Evolutionary conservation across 2,329 filamentous ascomycete species (phyloP).

Genomic region (Cytospora chrysosperma): DNA sequence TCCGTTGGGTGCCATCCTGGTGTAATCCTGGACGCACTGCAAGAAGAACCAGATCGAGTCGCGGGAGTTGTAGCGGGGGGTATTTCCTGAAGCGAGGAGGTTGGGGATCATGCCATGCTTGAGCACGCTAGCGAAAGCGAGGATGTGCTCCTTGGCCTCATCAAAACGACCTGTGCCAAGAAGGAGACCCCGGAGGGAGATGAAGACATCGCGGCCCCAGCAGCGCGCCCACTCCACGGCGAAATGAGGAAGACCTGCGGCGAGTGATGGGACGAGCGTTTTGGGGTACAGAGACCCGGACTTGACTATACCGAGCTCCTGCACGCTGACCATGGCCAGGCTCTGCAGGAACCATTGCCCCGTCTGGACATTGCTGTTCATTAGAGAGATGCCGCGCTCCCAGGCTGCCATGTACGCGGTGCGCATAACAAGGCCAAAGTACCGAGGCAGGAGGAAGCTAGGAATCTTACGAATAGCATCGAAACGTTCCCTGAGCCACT

Average conservation of each 20-base stretch:
- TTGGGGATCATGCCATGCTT: slow-evolving; percentile 99
- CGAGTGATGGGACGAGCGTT: slow-evolving; percentile 80
- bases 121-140: slow-evolving; percentile 90
- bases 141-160: slow-evolving; percentile 90
- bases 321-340: slow-evolving; percentile 86
- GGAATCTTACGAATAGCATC: slow-evolving; percentile 83
- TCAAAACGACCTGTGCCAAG: slow-evolving; percentile 84
- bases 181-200: slow-evolving; percentile 87
- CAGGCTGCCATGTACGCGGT: slow-evolving; percentile 84
- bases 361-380: slow-evolving; percentile 72
- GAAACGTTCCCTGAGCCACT: slow-evolving; percentile 82
- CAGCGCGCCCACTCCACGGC: slow-evolving; percentile 91
- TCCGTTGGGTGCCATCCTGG: slow-evolving; percentile 76
- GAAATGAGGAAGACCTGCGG: slow-evolving; percentile 92
- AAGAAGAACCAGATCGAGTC: slow-evolving; percentile 99
- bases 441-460: slow-evolving; percentile 85
- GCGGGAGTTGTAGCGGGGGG: slow-evolving; percentile 89
- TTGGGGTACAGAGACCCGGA: slow-evolving; percentile 88
- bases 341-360: slow-evolving; percentile 89
- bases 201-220: slow-evolving; percentile 97
- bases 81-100: slow-evolving; percentile 78
- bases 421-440: slow-evolving; percentile 86
- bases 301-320: slow-evolving; percentile 84
- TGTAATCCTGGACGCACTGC: slow-evolving; percentile 93
- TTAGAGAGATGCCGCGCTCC: slow-evolving; percentile 73